A percentile compares a stretch with the other conserved stretches of the same genome.
Conservation (phyloP, 352 stramenopile genomes). For the Peronospora belbahrii region DNA sequence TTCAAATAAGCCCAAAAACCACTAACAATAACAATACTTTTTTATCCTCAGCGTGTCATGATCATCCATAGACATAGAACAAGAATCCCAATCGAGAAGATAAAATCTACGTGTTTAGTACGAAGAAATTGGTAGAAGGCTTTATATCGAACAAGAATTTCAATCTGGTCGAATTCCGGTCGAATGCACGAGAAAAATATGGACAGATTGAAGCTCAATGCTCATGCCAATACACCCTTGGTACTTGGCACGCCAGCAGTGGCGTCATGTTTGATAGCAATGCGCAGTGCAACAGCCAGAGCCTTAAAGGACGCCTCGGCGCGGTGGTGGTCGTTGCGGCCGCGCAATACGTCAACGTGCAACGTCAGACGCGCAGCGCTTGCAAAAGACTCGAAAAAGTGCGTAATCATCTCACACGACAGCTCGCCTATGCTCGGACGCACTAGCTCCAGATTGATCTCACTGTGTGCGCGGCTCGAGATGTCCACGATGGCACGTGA, state of each 20-base stretch:
- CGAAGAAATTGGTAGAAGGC: no score
- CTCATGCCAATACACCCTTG: constrained; percentile 85
- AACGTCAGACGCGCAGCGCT: constrained; percentile 83
- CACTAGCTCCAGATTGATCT: constrained; percentile 82
- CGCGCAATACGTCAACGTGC: constrained; percentile 89
- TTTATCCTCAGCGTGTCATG: no score
- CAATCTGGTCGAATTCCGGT: no score
- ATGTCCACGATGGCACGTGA: constrained; percentile 93
- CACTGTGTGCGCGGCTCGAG: constrained; percentile 88
- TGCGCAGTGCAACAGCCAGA: constrained; percentile 77
- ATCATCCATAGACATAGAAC: no score
- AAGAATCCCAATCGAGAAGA: no score
- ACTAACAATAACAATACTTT: no score
- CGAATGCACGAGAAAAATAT: no score
- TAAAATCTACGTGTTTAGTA: no score
- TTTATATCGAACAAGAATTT: no score
- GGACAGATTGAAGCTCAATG: neutral
- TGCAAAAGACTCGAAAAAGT: constrained; percentile 92
- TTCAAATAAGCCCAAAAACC: no score
- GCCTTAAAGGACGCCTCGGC: constrained; percentile 90
- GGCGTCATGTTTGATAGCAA: constrained; percentile 66
- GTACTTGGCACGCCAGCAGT: constrained; percentile 86
- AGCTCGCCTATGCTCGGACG: constrained; percentile 83
- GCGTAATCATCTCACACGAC: constrained; percentile 93
- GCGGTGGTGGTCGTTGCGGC: constrained; percentile 90